Percentiles rank a stretch among this genome's conserved stretches.
phyloP scores from a whole-genome alignment of 257 asterid species.

The Solanum acaule region DNA sequence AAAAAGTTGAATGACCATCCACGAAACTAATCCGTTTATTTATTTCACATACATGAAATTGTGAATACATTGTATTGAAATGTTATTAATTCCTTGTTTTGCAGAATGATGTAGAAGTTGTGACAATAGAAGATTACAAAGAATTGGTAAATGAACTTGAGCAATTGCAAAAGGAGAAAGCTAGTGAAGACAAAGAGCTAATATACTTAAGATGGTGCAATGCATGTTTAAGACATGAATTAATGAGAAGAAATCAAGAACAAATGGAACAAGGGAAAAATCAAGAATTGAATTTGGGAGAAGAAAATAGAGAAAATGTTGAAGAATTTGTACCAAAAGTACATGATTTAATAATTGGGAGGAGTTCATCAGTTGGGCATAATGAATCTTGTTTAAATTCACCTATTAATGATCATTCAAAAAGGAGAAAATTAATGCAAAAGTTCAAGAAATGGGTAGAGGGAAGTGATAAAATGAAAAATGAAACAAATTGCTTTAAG shows the following conservation, averaged over 20 bases:
- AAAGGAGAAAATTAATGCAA: constrained; percentile 28
- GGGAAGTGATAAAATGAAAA: constrained; percentile 25
- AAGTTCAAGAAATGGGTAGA: constrained; percentile 59
- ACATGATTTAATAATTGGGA: constrained; percentile 7
- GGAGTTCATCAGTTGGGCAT: constrained; percentile 4
- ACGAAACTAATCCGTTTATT: background rate
- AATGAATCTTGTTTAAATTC: constrained; percentile 20
- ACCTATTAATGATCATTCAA: constrained; percentile 21
- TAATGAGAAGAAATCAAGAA: constrained; percentile 29
- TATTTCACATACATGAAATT: background rate
- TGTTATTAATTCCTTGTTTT: background rate
- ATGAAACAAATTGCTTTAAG: constrained; percentile 14
- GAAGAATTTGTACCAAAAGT: constrained; percentile 22
- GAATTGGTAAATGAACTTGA: constrained; percentile 14
- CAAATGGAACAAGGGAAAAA: constrained; percentile 7
- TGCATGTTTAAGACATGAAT: constrained; percentile 42
- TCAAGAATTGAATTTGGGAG: constrained; percentile 8
- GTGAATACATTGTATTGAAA: background rate
- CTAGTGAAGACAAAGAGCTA: constrained; percentile 24
- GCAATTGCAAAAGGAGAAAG: constrained; percentile 16
- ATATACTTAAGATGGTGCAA: constrained; percentile 40
- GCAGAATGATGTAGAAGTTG: constrained; percentile 23
- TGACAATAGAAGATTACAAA: constrained; percentile 11
- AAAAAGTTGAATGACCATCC: background rate
- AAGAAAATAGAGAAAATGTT: constrained; percentile 3